These are phyloP conservation scores for Corynespora cassiicola DNA, from an alignment of 2,329 filamentous ascomycete genomes.

Conservation along the genomic window DNA sequence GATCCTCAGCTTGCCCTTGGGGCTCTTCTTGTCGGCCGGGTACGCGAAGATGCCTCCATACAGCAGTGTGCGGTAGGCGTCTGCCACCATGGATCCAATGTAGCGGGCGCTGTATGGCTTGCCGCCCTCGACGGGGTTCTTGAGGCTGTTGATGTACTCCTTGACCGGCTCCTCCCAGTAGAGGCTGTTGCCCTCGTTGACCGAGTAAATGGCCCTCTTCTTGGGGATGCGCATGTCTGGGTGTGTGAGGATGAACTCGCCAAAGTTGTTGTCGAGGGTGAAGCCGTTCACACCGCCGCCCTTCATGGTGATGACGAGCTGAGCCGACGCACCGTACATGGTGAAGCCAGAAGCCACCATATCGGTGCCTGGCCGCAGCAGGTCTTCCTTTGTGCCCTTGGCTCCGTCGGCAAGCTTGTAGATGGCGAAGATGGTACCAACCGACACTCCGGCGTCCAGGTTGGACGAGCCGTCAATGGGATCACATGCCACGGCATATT, in stretches of 20 bases:
- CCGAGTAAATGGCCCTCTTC: slow-evolving; percentile 87
- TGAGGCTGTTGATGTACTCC: slow-evolving; percentile 87
- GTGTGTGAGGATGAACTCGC: slow-evolving; percentile 98
- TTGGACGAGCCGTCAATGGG: slow-evolving; percentile 98
- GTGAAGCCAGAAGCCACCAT: slow-evolving; percentile 97
- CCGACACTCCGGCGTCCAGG: slow-evolving; percentile 94
- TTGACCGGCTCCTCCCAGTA: slow-evolving; percentile 94
- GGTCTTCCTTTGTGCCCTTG: slow-evolving; percentile 78
- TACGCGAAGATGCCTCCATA: slow-evolving; percentile 99
- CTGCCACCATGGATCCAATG: slow-evolving; percentile 97
- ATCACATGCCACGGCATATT: slow-evolving; percentile 95
- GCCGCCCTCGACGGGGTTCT: slow-evolving; percentile 73
- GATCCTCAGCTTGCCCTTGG: slow-evolving; percentile 97
- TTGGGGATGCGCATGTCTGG: slow-evolving; percentile 89
- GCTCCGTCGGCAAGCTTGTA: slow-evolving; percentile 85
- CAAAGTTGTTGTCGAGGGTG: slow-evolving; percentile 93
- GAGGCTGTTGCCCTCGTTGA: slow-evolving; percentile 97
- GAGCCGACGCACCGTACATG: slow-evolving; percentile 98
- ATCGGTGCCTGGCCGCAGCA: slow-evolving; percentile 88
- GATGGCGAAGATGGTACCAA: slow-evolving; percentile 95
- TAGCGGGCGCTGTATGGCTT: slow-evolving; percentile 96
- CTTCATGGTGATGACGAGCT: slow-evolving; percentile 97
- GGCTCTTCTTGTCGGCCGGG: slow-evolving; percentile 96
- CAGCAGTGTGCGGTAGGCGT: slow-evolving; percentile 92
- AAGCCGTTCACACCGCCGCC: slow-evolving; percentile 93